A percentile compares a stretch with the other conserved stretches of the same genome.
These are phyloP conservation scores for Sporothrix phasma DNA, from an alignment of 2,329 filamentous ascomycete genomes.

Conservation along the genomic window DNA sequence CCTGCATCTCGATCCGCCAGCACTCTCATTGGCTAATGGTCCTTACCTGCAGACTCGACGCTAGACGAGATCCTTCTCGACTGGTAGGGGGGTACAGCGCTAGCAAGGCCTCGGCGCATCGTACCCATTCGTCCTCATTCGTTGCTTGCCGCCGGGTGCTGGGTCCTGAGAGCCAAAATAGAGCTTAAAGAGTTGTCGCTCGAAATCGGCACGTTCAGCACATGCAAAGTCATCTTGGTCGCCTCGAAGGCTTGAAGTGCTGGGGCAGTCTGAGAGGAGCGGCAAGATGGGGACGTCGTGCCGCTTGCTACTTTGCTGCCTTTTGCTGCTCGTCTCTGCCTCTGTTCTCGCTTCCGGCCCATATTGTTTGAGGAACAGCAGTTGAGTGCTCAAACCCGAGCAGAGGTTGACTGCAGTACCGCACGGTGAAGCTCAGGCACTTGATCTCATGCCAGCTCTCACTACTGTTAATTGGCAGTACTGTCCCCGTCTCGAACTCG, in stretches of 20 bases:
- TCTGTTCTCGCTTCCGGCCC: background rate
- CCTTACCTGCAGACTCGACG: background rate
- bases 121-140: conserved; percentile 14
- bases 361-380: background rate
- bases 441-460: too few relatives aligned
- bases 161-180: background rate
- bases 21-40: conserved; percentile 7
- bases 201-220: background rate
- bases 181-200: too few relatives aligned
- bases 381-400: background rate
- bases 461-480: too few relatives aligned
- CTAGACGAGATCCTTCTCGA: conserved; percentile 10
- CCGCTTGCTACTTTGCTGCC: background rate
- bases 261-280: too few relatives aligned
- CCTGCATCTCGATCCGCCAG: background rate
- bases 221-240: background rate
- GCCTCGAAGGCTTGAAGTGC: background rate
- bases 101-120: conserved; percentile 3
- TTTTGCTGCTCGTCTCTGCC: background rate
- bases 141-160: conserved; percentile 14
- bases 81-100: background rate
- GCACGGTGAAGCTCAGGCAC: too few relatives aligned
- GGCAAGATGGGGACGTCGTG: background rate
- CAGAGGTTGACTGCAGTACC: too few relatives aligned
- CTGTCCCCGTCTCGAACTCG: background rate